Evolutionary conservation across 2,329 filamentous ascomycete species (phyloP).

Genomic region (Phoma sp.): DNA sequence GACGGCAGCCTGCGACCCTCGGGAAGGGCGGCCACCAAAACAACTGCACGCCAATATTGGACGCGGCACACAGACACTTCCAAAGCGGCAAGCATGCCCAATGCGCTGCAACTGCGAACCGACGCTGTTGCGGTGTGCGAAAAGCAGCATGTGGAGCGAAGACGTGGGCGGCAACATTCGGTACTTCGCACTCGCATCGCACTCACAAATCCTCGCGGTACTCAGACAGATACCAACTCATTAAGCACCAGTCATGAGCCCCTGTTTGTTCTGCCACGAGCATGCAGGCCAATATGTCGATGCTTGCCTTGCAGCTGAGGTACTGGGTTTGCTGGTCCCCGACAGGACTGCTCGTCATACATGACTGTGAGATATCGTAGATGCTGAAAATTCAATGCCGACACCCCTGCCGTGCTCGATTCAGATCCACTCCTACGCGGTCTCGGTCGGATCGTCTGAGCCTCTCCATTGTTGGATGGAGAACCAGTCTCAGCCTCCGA

Average conservation of each 20-base stretch:
- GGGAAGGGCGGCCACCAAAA: constrained; percentile 31
- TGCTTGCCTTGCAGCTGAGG: not conserved
- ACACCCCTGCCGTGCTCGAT: constrained; percentile 1
- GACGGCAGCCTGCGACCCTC: constrained; percentile 22
- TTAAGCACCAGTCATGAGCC: not conserved
- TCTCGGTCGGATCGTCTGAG: not conserved
- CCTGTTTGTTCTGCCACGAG: not conserved
- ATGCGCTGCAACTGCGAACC: constrained; percentile 31
- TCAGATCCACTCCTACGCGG: not conserved
- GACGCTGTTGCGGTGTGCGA: constrained; percentile 26
- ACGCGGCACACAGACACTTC: constrained; percentile 41
- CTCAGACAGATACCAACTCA: not conserved
- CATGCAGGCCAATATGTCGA: not conserved
- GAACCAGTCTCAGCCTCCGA: constrained; percentile 9
- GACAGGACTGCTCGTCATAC: constrained; percentile 3
- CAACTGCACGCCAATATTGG: constrained; percentile 44
- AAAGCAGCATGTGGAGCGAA: constrained; percentile 25
- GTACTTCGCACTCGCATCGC: not conserved
- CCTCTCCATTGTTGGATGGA: constrained; percentile 12
- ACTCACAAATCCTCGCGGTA: not conserved
- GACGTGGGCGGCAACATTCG: constrained; percentile 10
- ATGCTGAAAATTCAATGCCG: not conserved
- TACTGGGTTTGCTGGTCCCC: not conserved
- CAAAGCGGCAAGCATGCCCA: constrained; percentile 37
- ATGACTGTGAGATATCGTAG: constrained; percentile 8